Conservation (phyloP, 2,329 filamentous ascomycete genomes). For the Emericellopsis cladophorae region DNA sequence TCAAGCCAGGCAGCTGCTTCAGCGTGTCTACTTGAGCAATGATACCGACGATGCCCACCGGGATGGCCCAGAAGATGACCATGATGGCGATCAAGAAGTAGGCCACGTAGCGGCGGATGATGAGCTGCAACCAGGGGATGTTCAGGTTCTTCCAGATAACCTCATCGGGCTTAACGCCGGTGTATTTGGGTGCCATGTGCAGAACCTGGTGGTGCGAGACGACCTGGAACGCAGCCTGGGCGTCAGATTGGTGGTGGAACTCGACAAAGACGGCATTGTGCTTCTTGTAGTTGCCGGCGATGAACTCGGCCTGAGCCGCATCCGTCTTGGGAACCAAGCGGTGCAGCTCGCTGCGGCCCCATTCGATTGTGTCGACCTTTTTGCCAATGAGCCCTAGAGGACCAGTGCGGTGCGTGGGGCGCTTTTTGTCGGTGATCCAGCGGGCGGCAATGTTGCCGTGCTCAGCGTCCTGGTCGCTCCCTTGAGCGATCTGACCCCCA, state of each 20-base stretch:
- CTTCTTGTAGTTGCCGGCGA: conserved; percentile 48
- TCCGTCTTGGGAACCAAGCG: conserved; percentile 53
- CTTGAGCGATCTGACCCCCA: conserved; percentile 9
- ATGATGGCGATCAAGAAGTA: conserved; percentile 55
- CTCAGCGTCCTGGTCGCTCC: conserved; percentile 46
- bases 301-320: conserved; percentile 49
- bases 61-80: conserved; percentile 76
- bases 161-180: conserved; percentile 68
- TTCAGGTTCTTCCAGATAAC: conserved; percentile 75
- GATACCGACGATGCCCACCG: conserved; percentile 66
- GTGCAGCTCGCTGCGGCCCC: conserved; percentile 48
- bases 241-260: conserved; percentile 69
- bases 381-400: conserved; percentile 50
- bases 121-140: conserved; percentile 58
- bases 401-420: conserved; percentile 57
- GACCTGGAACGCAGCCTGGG: conserved; percentile 74
- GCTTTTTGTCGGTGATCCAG: conserved; percentile 54
- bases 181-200: conserved; percentile 75
- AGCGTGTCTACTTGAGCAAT: conserved; percentile 76
- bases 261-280: conserved; percentile 82
- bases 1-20: conserved; percentile 52
- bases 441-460: conserved; percentile 51
- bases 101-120: conserved; percentile 54
- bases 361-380: conserved; percentile 76
- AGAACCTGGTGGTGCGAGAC: conserved; percentile 70